Conservation (phyloP, 208 protist species). For the Leishmania turanica region DNA sequence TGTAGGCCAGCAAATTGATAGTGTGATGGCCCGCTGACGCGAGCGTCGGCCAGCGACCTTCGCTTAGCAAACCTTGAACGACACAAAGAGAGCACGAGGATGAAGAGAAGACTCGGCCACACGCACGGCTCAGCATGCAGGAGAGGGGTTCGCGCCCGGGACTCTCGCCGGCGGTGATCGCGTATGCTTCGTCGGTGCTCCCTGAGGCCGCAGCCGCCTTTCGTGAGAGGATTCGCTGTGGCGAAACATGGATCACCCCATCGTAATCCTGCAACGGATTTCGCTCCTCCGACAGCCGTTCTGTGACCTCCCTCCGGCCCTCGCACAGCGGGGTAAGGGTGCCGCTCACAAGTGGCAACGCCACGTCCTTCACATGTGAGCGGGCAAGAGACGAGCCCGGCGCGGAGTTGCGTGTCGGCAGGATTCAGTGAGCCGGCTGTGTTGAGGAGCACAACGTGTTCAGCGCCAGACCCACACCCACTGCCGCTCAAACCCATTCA, state of each 20-base stretch:
- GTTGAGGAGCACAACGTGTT: neutral
- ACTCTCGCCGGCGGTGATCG: neutral
- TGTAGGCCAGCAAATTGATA: neutral
- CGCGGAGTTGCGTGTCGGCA: neutral
- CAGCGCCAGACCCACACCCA: neutral
- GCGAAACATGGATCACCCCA: too few relatives aligned
- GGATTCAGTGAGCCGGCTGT: neutral
- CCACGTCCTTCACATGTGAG: neutral
- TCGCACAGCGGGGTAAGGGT: neutral
- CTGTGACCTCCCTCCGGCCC: neutral
- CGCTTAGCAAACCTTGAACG: neutral
- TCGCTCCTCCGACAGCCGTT: neutral
- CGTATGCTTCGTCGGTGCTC: neutral
- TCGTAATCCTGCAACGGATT: neutral
- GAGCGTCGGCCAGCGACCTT: neutral
- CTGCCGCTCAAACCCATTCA: neutral
- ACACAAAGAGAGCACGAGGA: neutral
- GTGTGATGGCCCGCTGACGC: neutral
- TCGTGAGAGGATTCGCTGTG: neutral
- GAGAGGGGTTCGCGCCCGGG: neutral
- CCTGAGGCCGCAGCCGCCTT: neutral
- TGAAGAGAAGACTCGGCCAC: neutral
- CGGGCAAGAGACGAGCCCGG: neutral
- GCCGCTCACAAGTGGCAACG: neutral
- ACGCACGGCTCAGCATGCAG: neutral